phyloP scores from a whole-genome alignment of 176 grass and related monocot genomes.

The Ensete glaucum region DNA sequence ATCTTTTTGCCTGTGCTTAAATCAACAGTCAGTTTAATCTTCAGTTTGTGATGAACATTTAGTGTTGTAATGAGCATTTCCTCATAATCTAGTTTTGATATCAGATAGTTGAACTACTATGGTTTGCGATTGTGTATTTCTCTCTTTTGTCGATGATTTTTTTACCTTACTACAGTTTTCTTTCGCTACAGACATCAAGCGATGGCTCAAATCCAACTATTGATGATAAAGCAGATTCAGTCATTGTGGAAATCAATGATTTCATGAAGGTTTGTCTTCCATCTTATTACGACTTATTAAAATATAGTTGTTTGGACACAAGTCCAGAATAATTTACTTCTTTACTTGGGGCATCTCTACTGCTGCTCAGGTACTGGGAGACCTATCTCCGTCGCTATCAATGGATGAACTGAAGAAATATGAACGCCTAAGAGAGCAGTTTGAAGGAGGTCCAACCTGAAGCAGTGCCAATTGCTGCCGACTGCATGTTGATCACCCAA shows the following conservation, averaged over 20 bases:
- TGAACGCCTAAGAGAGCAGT: conserved; percentile 9
- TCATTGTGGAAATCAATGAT: conserved; percentile 62
- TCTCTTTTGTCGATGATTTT: background rate
- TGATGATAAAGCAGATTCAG: conserved; percentile 44
- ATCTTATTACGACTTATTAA: background rate
- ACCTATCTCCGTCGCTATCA: conserved; percentile 12
- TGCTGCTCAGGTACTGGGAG: conserved; percentile 13
- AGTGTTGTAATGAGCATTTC: too few species aligned
- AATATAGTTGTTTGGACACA: background rate
- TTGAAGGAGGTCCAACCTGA: conserved; percentile 13
- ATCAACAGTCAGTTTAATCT: too few species aligned
- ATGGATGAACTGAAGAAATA: conserved; percentile 17
- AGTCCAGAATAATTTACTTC: background rate
- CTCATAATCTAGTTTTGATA: background rate
- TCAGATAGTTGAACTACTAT: background rate
- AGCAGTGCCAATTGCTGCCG: background rate
- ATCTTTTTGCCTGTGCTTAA: too few species aligned
- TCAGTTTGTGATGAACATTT: too few species aligned
- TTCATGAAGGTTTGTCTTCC: conserved; percentile 53
- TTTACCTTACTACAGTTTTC: background rate
- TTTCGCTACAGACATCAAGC: conserved; percentile 19
- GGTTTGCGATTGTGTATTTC: background rate
- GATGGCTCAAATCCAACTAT: conserved; percentile 21
- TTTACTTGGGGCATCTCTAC: background rate
- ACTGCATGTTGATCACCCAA: background rate